Evolutionary conservation across 2,329 filamentous ascomycete genomes (phyloP), one percentile per base, ranked within the genome.

Genomic region (Tolypocladium capitatum): DNA sequence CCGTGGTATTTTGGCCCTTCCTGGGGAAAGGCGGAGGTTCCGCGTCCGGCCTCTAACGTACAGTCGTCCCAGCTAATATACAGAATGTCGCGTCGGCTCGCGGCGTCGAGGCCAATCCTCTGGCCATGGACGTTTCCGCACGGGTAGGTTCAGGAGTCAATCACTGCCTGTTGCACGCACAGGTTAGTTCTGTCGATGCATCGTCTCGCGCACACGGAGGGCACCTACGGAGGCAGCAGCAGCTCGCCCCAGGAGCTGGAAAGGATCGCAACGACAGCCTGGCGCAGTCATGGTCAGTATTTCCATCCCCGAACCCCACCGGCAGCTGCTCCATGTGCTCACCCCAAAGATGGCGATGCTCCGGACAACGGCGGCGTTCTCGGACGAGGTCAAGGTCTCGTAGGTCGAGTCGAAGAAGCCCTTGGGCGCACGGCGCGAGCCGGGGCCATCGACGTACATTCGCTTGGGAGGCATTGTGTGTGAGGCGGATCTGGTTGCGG

Each of bases 331-430:
- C 20, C 18, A 21, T 28, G 27, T 40, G 70, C 81, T 62, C 73
- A 86, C 81, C 48, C 80, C 81, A 60, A 86, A 86, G 57, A 84
- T 63, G 53, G 77, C 71, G 55, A 86, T 68, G 60, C 81, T 84
- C 57, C 78, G 75, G 51, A 86, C 81, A 48, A 85, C 75, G 48
- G 80, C 75, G 44, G 79, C 74, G 65, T 86, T 86, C 60, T 86
- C 83, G 32, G 81, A 65, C 28, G 76, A 75, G 48, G 80, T 84
- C 59, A 85, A 59, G 54, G 78, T 70, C 51, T 75, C 72, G 65
- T 84, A 85, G 54, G 76, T 71, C 49, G 70, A 71, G 56, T 69
- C 69, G 54, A 84, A 55, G 63, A 78, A 72, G 53, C 81, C 75
- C 52, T 67, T 65, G 51, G 68, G 64, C 44, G 69, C 62, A 52